A percentile compares a stretch with the other conserved stretches of the same genome.
phyloP scores from a whole-genome alignment of 2,329 filamentous ascomycete genomes.

The Epichloe bromicola region DNA sequence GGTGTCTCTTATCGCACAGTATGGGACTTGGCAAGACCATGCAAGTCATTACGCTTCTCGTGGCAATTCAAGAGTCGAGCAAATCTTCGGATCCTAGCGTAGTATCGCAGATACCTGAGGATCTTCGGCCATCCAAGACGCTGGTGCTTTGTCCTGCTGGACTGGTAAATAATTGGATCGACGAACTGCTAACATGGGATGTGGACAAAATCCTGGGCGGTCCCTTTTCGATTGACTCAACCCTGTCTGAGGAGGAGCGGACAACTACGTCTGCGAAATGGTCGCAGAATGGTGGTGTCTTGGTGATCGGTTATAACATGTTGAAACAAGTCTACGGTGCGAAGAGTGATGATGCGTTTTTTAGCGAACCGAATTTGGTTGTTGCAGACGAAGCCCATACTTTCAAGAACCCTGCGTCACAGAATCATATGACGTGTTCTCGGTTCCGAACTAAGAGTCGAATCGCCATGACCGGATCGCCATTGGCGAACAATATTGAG shows the following conservation, averaged over 20 bases:
- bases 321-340: conserved; percentile 35
- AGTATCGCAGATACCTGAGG: conserved; percentile 51
- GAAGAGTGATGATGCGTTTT: conserved; percentile 32
- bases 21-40: conserved; percentile 93
- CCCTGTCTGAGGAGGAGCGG: conserved; percentile 24
- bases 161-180: conserved; percentile 69
- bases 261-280: conserved; percentile 39
- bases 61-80: conserved; percentile 56
- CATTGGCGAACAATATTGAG: conserved; percentile 67
- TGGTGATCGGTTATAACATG: conserved; percentile 65
- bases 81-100: conserved; percentile 44
- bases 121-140: conserved; percentile 48
- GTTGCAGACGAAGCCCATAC: conserved; percentile 77
- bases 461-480: conserved; percentile 78
- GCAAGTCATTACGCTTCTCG: conserved; percentile 76
- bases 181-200: conserved; percentile 63
- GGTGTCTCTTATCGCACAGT: conserved; percentile 73
- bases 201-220: conserved; percentile 41
- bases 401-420: conserved; percentile 53
- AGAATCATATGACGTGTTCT: conserved; percentile 39
- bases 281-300: conserved; percentile 52
- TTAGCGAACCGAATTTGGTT: conserved; percentile 54
- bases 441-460: conserved; percentile 54
- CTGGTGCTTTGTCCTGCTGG: conserved; percentile 65
- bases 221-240: conserved; percentile 41